These are phyloP conservation scores for Helicocarpus griseus DNA, from an alignment of 2,329 filamentous ascomycete genomes.

Conservation along the genomic window DNA sequence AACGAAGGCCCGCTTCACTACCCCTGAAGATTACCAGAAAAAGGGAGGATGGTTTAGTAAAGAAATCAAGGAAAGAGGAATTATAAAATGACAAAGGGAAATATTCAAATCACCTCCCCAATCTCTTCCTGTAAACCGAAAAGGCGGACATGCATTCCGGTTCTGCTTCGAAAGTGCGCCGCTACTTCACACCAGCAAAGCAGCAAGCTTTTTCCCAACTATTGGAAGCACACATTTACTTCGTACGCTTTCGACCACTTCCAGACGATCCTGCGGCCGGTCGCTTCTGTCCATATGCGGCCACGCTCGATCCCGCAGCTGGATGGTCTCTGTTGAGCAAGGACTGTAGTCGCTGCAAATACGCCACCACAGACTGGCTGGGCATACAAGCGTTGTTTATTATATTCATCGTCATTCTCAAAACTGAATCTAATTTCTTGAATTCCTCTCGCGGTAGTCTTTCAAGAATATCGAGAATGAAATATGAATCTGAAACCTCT, in stretches of 20 bases:
- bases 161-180: neutral
- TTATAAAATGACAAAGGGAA: neutral
- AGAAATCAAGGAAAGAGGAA: neutral
- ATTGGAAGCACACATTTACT: constrained; percentile 15
- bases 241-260: constrained; percentile 23
- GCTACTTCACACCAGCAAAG: neutral
- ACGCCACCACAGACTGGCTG: constrained; percentile 31
- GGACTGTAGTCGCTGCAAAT: constrained; percentile 23
- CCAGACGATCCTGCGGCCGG: constrained; percentile 18
- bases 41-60: neutral
- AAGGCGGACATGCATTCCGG: neutral
- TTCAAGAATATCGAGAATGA: constrained; percentile 32
- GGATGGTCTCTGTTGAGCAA: constrained; percentile 18
- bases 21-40: neutral
- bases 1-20: neutral
- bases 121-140: neutral
- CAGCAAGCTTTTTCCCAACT: neutral
- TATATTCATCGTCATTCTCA: constrained; percentile 24
- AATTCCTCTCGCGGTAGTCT: constrained; percentile 23
- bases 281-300: constrained; percentile 21
- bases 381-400: constrained; percentile 39
- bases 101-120: neutral
- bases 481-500: constrained; percentile 16
- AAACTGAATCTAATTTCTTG: constrained; percentile 19
- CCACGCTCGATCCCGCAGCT: constrained; percentile 9